A percentile compares a stretch with the other conserved stretches of the same genome.
Evolutionary conservation across 805 yeast genomes (phyloP).

Genomic region (Metschnikowia sp.): DNA sequence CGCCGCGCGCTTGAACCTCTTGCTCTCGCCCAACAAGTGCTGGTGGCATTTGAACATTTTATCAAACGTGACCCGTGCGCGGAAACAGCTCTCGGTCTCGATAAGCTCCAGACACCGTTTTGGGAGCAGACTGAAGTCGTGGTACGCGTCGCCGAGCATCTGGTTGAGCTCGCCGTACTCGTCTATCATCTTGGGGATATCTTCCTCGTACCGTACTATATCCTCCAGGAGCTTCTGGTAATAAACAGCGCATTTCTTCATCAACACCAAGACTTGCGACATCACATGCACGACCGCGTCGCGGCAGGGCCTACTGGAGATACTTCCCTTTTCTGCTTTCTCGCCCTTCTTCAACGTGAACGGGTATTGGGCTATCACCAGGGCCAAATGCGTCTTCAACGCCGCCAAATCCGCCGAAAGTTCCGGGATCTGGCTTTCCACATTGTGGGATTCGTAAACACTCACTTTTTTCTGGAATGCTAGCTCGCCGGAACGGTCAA

Average conservation of each 20-base stretch:
- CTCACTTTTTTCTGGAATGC: constrained; percentile 9
- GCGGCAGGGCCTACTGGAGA: constrained; percentile 3
- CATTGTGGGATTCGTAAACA: constrained; percentile 1
- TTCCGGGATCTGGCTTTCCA: constrained; percentile 2
- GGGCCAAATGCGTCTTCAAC: constrained; percentile 7
- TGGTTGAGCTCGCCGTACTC: constrained; percentile 5
- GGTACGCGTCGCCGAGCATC: constrained; percentile 10
- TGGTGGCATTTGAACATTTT: constrained; percentile 12
- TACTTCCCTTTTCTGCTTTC: constrained; percentile 1
- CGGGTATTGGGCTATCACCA: constrained; percentile 5
- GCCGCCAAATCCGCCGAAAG: constrained; percentile 5
- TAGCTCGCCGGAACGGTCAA: constrained; percentile 7
- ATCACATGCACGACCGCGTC: constrained; percentile 7
- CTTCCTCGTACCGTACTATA: not conserved
- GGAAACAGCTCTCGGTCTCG: constrained; percentile 11
- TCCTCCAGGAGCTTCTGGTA: constrained; percentile 5
- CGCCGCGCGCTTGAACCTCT: constrained; percentile 1
- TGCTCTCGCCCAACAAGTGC: constrained; percentile 8
- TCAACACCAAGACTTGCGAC: constrained; percentile 7
- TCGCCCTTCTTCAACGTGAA: constrained; percentile 3
- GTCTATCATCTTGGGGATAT: constrained; percentile 5
- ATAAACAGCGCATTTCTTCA: constrained; percentile 9
- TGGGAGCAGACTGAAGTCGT: constrained; percentile 10
- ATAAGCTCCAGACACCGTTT: constrained; percentile 10
- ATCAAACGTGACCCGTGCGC: constrained; percentile 13